Evolutionary conservation across 495 filamentous ascomycete genomes (phyloP).

Genomic region (Neurospora sp.): DNA sequence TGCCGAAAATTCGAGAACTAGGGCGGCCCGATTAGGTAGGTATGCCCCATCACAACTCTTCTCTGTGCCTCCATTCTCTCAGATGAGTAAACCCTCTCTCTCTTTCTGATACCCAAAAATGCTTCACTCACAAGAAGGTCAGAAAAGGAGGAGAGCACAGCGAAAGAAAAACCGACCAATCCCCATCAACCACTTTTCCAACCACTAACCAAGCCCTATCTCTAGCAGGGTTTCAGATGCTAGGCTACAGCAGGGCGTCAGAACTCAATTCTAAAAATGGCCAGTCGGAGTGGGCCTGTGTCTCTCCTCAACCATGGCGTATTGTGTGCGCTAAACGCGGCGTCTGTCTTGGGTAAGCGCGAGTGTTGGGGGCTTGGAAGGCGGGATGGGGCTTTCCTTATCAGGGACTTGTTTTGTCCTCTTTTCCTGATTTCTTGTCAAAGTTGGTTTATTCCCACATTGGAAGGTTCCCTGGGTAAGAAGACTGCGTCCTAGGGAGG

Average conservation of each 20-base stretch:
- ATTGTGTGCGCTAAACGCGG: neutral
- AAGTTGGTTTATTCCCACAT: too few species aligned
- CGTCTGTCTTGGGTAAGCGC: neutral
- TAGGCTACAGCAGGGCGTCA: neutral
- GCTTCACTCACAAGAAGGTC: neutral
- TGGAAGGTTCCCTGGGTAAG: too few species aligned
- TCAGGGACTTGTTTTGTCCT: neutral
- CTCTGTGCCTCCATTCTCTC: neutral
- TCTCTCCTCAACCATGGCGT: neutral
- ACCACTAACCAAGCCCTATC: neutral
- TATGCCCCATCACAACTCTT: neutral
- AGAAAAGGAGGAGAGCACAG: neutral
- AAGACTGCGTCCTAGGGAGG: neutral
- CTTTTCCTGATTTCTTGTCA: too few species aligned
- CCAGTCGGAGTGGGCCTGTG: neutral
- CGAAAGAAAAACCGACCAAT: neutral
- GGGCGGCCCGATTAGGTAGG: neutral
- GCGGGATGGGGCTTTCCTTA: neutral
- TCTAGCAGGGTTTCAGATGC: neutral
- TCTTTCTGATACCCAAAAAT: neutral
- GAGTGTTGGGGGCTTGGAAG: neutral
- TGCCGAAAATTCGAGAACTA: neutral
- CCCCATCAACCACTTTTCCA: neutral
- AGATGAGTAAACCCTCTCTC: neutral
- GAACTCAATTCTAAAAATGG: neutral